phyloP scores from a whole-genome alignment of 805 yeast genomes.

The Candida berthetii region DNA sequence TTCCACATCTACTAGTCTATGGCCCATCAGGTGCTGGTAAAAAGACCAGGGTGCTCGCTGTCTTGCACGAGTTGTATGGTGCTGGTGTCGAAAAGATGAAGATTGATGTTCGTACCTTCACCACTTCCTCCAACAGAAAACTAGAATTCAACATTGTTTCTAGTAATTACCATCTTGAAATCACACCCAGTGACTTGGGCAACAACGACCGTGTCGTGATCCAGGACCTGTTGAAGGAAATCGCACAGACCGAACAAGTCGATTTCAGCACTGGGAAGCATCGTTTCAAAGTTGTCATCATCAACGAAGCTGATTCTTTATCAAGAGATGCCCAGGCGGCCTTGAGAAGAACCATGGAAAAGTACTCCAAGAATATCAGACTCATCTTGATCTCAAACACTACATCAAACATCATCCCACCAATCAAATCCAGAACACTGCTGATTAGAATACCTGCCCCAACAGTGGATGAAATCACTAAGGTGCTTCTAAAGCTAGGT shows the following conservation, averaged over 20 bases:
- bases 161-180: conserved; percentile 84
- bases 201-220: conserved; percentile 92
- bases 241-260: conserved; percentile 95
- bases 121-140: conserved; percentile 67
- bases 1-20: conserved; percentile 87
- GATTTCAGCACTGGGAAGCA: conserved; percentile 53
- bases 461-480: conserved; percentile 44
- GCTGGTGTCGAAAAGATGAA: conserved; percentile 75
- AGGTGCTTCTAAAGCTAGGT: conserved; percentile 50
- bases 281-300: conserved; percentile 73
- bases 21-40: conserved; percentile 98
- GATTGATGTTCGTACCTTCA: conserved; percentile 84
- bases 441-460: conserved; percentile 89
- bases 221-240: conserved; percentile 88
- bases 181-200: conserved; percentile 96
- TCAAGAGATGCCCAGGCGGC: conserved; percentile 96
- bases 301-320: conserved; percentile 86
- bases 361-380: conserved; percentile 82
- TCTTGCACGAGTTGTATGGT: conserved; percentile 78
- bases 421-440: conserved; percentile 89
- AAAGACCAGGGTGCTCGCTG: conserved; percentile 83
- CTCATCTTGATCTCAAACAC: conserved; percentile 82
- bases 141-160: conserved; percentile 91
- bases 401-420: conserved; percentile 87
- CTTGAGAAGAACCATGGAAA: conserved; percentile 92